Percentiles rank a stretch among this genome's conserved stretches.
These are phyloP conservation scores for Candida sanyaensis DNA, from an alignment of 1,139 yeast genomes.

Conservation along the genomic window DNA sequence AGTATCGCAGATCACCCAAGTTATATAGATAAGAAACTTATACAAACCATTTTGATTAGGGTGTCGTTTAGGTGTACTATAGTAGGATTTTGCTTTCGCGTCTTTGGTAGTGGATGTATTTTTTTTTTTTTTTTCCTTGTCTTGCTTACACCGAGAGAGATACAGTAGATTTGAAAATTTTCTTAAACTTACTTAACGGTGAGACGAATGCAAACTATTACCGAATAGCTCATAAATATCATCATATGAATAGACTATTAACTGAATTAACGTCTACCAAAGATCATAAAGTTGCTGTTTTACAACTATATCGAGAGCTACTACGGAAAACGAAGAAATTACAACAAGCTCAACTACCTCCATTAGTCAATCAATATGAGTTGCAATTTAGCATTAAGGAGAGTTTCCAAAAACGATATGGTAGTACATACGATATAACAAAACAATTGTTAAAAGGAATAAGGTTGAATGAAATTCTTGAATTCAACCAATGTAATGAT, in stretches of 20 bases:
- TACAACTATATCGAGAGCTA: conserved; percentile 21
- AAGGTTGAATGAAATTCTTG: conserved; percentile 9
- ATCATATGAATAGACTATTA: conserved; percentile 3
- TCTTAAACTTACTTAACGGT: background rate
- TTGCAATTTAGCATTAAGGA: conserved; percentile 18
- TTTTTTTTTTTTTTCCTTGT: background rate
- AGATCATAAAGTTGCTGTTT: conserved; percentile 10
- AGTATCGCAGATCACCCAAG: too few species aligned
- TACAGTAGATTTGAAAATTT: background rate
- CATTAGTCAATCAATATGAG: conserved; percentile 15
- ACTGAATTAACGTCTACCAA: background rate
- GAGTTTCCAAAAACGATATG: conserved; percentile 16
- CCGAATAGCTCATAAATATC: background rate
- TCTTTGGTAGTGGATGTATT: background rate
- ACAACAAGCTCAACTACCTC: background rate
- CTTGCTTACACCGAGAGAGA: background rate
- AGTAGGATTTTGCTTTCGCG: too few species aligned
- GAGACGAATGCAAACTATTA: too few species aligned
- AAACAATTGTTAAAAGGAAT: conserved; percentile 12
- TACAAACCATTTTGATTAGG: conserved; percentile 10
- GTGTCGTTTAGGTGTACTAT: background rate
- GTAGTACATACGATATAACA: conserved; percentile 3
- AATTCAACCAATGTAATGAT: background rate
- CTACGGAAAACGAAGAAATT: conserved; percentile 18
- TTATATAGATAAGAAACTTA: too few species aligned